Percentiles rank a stretch among this genome's conserved stretches.
Conservation (phyloP, 257 asterid genomes). For the Schizonepeta tenuifolia region DNA sequence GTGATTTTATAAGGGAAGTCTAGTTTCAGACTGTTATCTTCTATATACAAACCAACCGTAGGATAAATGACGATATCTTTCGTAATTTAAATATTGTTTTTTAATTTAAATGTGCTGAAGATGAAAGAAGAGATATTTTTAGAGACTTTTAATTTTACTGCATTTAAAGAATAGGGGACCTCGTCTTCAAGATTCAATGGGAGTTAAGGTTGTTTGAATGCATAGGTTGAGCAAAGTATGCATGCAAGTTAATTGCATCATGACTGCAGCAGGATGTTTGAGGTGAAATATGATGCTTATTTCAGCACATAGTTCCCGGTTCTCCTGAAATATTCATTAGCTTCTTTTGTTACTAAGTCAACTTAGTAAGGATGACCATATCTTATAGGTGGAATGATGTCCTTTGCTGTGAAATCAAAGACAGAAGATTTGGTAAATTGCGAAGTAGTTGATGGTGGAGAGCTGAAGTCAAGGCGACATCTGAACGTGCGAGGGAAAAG, state of each 20-base stretch:
- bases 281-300: constrained; percentile 9
- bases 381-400: constrained; percentile 94
- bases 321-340: neutral
- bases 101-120: constrained; percentile 12
- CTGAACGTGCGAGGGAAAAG: constrained; percentile 97
- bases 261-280: constrained; percentile 14
- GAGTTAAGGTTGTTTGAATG: constrained; percentile 15
- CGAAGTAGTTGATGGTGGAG: constrained; percentile 93
- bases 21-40: neutral
- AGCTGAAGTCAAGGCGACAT: constrained; percentile 92
- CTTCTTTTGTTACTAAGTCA: constrained; percentile 22
- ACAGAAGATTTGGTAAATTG: constrained; percentile 72
- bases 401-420: constrained; percentile 86
- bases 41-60: constrained; percentile 7
- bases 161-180: constrained; percentile 2
- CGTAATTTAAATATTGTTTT: constrained; percentile 4
- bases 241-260: constrained; percentile 1
- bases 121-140: neutral
- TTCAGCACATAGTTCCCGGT: neutral
- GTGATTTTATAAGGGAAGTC: neutral
- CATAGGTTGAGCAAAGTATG: neutral
- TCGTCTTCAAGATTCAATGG: constrained; percentile 15
- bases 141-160: neutral
- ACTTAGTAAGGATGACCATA: constrained; percentile 27
- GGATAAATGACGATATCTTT: neutral